phyloP scores from a whole-genome alignment of 768 basidiomycete genomes.

The Clavulina sp. region DNA sequence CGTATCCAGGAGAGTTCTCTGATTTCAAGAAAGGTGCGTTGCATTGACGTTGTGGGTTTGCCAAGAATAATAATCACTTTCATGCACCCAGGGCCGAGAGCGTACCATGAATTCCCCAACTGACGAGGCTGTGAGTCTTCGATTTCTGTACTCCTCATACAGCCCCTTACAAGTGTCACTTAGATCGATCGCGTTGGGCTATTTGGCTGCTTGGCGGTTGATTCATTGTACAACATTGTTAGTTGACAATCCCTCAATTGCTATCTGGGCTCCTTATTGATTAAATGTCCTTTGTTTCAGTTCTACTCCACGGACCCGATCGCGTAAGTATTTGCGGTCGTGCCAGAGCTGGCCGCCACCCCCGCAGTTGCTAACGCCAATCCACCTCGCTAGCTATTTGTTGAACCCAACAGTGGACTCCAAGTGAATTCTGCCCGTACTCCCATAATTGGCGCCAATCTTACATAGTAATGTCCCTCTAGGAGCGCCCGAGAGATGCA shows the following conservation, averaged over 20 bases:
- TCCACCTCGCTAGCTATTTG: conserved; percentile 17
- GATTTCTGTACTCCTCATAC: background rate
- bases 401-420: conserved; percentile 28
- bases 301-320: conserved; percentile 27
- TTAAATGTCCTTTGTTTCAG: background rate
- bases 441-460: conserved; percentile 17
- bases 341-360: background rate
- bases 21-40: conserved; percentile 22
- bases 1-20: conserved; percentile 21
- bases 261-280: background rate
- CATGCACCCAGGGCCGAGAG: conserved; percentile 18
- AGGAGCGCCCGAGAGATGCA: conserved; percentile 13
- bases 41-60: background rate
- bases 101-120: conserved; percentile 24
- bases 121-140: conserved; percentile 24
- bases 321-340: conserved; percentile 15
- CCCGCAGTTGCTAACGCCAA: background rate
- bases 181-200: conserved; percentile 25
- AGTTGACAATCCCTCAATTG: background rate
- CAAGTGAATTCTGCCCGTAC: conserved; percentile 8
- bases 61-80: background rate
- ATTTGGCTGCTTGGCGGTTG: conserved; percentile 27
- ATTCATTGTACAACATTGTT: conserved; percentile 25
- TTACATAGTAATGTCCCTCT: conserved; percentile 14
- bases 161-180: background rate